phyloP scores from a whole-genome alignment of 140 eudicot species.

The Erigeron philadelphicus region DNA sequence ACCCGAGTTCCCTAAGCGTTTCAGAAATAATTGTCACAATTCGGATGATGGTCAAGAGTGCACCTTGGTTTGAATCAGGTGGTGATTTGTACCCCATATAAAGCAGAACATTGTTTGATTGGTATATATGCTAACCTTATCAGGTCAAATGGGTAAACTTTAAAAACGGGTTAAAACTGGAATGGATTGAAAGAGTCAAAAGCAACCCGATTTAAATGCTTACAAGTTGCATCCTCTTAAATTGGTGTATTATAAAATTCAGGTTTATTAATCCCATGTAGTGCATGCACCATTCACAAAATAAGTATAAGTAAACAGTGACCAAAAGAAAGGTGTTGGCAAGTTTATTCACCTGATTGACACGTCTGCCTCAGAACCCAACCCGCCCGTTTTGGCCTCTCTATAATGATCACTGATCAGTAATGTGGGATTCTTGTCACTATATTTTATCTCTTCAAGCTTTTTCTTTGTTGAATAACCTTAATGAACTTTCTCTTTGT shows the following conservation, averaged over 20 bases:
- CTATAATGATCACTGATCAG: neutral
- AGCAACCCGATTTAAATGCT: neutral
- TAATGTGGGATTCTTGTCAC: neutral
- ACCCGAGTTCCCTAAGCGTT: too few relatives aligned
- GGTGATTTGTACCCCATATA: too few relatives aligned
- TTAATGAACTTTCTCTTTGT: constrained; percentile 10
- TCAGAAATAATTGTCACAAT: too few relatives aligned
- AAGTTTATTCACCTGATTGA: neutral
- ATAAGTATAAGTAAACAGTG: neutral
- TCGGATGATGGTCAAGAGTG: neutral
- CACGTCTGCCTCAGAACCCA: neutral
- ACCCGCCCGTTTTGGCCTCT: neutral
- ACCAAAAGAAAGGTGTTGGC: neutral
- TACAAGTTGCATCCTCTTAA: too few relatives aligned
- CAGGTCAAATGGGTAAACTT: neutral
- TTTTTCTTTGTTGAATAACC: neutral
- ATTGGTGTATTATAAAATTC: neutral
- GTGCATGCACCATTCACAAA: neutral
- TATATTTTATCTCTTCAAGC: neutral
- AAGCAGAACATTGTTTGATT: neutral
- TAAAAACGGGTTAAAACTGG: neutral
- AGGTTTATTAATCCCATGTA: neutral
- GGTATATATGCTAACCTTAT: neutral
- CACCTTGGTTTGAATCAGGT: too few relatives aligned
- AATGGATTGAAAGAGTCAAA: neutral